phyloP scores from a whole-genome alignment of 2,329 filamentous ascomycete species.

The Talaromyces pinophilus region DNA sequence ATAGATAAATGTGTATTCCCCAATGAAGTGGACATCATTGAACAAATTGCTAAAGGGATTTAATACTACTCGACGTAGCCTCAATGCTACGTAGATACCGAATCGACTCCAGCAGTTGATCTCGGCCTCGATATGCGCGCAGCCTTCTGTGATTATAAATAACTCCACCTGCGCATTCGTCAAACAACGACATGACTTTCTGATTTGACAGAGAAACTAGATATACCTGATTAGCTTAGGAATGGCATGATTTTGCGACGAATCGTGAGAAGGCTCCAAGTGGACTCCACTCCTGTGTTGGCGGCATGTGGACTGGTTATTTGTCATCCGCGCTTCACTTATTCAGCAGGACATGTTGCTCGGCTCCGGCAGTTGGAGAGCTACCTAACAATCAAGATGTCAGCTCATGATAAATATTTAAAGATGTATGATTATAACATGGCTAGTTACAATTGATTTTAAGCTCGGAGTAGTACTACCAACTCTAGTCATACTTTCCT shows the following conservation, averaged over 20 bases:
- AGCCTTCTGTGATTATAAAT: background rate
- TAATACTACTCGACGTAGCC: too few relatives aligned
- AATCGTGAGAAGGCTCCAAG: background rate
- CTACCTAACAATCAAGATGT: background rate
- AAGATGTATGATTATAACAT: background rate
- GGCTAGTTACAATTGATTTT: background rate
- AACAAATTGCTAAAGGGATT: too few relatives aligned
- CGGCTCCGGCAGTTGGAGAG: background rate
- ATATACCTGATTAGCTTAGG: background rate
- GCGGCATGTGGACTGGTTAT: background rate
- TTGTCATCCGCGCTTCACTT: background rate
- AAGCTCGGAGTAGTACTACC: background rate
- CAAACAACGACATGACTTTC: background rate
- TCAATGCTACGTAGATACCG: too few relatives aligned
- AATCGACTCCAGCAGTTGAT: background rate
- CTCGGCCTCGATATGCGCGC: background rate
- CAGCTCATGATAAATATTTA: background rate
- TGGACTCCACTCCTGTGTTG: background rate
- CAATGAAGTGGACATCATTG: too few relatives aligned
- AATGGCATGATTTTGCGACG: background rate
- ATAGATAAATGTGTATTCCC: too few relatives aligned
- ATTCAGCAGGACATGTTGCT: conserved; percentile 3
- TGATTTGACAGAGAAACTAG: background rate
- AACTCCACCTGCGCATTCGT: background rate
- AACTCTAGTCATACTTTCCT: background rate